A percentile compares a stretch with the other conserved stretches of the same genome.
These are phyloP conservation scores for Candida neerlandica DNA, from an alignment of 1,139 yeast species.

Conservation along the genomic window DNA sequence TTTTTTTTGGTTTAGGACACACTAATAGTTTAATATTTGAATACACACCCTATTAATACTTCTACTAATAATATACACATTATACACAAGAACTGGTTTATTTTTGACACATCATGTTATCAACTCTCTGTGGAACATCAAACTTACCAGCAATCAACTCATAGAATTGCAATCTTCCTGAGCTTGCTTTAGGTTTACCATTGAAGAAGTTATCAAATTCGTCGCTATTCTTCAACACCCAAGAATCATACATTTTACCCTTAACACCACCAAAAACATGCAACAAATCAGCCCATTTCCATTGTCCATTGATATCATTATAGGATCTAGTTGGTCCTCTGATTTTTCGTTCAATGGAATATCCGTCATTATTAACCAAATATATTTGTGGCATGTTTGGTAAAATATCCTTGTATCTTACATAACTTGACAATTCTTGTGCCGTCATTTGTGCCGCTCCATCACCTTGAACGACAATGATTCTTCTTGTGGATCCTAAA, in stretches of 20 bases:
- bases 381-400: constrained; percentile 55
- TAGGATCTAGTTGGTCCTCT: constrained; percentile 75
- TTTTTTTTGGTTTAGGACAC: neutral
- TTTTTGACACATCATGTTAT: constrained; percentile 14
- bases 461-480: constrained; percentile 79
- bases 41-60: too few species aligned
- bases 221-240: constrained; percentile 29
- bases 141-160: constrained; percentile 60
- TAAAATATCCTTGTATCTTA: constrained; percentile 54
- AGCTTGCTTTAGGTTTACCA: constrained; percentile 12
- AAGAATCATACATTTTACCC: constrained; percentile 37
- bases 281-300: constrained; percentile 77
- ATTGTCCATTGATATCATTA: constrained; percentile 75
- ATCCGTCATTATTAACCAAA: constrained; percentile 79
- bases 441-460: constrained; percentile 92
- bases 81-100: neutral
- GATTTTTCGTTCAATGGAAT: constrained; percentile 83
- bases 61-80: neutral
- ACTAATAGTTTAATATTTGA: neutral
- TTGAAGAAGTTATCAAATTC: constrained; percentile 28
- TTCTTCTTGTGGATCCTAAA: constrained; percentile 49
- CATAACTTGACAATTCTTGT: constrained; percentile 73
- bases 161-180: constrained; percentile 43
- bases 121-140: constrained; percentile 64
- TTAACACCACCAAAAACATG: constrained; percentile 65